phyloP scores from a whole-genome alignment of 2,329 filamentous ascomycete species.

The Penicillium sclerotigenum region DNA sequence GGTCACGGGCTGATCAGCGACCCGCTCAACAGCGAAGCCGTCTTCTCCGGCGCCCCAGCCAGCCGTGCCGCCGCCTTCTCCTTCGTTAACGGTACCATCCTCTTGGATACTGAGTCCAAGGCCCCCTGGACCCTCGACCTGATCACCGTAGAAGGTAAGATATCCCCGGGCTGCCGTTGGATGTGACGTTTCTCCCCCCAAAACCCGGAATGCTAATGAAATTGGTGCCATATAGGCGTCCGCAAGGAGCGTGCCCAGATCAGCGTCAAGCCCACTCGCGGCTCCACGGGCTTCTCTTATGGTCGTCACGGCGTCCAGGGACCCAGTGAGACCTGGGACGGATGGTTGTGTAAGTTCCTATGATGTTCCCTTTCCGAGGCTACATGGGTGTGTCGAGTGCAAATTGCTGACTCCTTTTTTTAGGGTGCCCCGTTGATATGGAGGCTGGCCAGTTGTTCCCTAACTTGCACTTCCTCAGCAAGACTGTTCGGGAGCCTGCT shows the following conservation, averaged over 20 bases:
- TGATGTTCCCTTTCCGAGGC: not conserved
- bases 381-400: too few species aligned
- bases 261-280: conserved; percentile 14
- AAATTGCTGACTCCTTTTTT: not conserved
- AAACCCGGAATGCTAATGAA: not conserved
- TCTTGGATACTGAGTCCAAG: conserved; percentile 5
- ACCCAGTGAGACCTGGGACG: conserved; percentile 10
- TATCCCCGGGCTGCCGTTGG: not conserved
- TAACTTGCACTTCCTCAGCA: conserved; percentile 12
- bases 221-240: not conserved
- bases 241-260: conserved; percentile 15
- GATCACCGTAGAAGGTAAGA: conserved; percentile 7
- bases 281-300: conserved; percentile 15
- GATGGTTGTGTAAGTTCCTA: conserved; percentile 36
- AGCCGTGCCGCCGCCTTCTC: conserved; percentile 12
- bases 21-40: conserved; percentile 16
- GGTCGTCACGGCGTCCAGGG: not conserved
- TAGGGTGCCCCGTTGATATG: conserved; percentile 6
- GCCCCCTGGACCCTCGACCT: conserved; percentile 15
- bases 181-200: not conserved
- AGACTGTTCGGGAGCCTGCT: not conserved
- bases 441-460: conserved; percentile 6
- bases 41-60: conserved; percentile 9
- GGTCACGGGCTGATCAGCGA: conserved; percentile 7
- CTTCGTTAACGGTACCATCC: conserved; percentile 14